Evolutionary conservation across 768 basidiomycete genomes (phyloP).

Genomic region (Lentinus brumalis): DNA sequence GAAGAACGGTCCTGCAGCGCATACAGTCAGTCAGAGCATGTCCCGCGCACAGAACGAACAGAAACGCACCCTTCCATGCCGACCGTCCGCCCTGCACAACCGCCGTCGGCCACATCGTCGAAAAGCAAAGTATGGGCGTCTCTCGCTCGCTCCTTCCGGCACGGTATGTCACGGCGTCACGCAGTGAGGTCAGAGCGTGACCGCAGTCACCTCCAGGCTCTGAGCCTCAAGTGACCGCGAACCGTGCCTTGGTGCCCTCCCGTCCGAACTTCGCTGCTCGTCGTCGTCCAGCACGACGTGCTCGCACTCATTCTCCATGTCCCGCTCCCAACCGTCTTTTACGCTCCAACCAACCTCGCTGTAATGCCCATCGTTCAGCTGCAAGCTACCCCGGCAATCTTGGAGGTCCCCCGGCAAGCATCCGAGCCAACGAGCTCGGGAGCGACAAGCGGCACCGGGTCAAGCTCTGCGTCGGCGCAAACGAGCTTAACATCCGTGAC

Average conservation of each 20-base stretch:
- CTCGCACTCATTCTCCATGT: constrained; percentile 3
- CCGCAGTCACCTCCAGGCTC: not conserved
- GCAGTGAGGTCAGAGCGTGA: constrained; percentile 16
- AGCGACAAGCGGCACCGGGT: not conserved
- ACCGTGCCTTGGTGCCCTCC: not conserved
- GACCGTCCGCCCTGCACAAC: constrained; percentile 66
- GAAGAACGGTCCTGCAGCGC: constrained; percentile 81
- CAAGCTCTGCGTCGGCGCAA: not conserved
- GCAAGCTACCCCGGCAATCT: not conserved
- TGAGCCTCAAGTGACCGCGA: not conserved
- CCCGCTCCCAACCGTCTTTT: not conserved
- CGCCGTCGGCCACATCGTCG: constrained; percentile 63
- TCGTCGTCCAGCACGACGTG: constrained; percentile 9
- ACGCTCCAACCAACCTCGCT: not conserved
- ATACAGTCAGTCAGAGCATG: not conserved
- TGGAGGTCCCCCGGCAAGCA: not conserved
- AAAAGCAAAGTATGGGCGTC: constrained; percentile 11
- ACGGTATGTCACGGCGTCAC: not conserved
- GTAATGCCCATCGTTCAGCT: constrained; percentile 1
- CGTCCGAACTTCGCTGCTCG: not conserved
- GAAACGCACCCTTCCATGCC: constrained; percentile 76
- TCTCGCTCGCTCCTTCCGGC: not conserved
- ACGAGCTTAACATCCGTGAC: not conserved
- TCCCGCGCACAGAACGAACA: not conserved
- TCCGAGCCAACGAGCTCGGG: not conserved